Conservation (phyloP, 2,329 filamentous ascomycete species). For the Colletotrichum orchidophilum region DNA sequence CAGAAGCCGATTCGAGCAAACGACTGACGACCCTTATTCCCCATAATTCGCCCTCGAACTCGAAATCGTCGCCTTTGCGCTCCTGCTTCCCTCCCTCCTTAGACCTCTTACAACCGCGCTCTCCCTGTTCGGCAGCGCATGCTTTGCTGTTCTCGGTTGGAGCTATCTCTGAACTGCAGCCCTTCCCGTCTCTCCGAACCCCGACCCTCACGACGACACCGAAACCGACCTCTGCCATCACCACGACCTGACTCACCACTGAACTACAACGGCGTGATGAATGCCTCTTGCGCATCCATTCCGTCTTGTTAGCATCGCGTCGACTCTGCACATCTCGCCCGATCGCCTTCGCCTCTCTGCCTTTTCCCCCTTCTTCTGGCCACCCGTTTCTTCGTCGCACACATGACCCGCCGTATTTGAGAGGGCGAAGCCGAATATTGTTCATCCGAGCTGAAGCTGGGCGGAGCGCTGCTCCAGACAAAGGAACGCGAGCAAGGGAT, state of each 20-base stretch:
- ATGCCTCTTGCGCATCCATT: constrained; percentile 2
- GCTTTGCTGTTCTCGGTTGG: constrained; percentile 8
- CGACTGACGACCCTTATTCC: constrained; percentile 8
- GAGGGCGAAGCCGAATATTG: constrained; percentile 28
- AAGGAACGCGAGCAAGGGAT: background rate
- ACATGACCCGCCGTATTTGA: constrained; percentile 24
- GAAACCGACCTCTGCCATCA: constrained; percentile 1
- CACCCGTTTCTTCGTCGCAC: constrained; percentile 11
- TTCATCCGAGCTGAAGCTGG: constrained; percentile 28
- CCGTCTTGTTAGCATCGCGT: constrained; percentile 8
- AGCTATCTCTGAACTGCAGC: constrained; percentile 7
- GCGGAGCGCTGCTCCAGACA: constrained; percentile 22
- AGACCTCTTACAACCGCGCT: background rate
- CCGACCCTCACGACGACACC: constrained; percentile 14
- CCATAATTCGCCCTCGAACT: background rate
- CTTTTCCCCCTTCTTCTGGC: background rate
- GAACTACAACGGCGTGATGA: constrained; percentile 28
- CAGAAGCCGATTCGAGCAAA: background rate
- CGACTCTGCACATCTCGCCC: background rate
- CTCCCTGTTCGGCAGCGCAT: constrained; percentile 2
- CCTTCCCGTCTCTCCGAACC: constrained; percentile 8
- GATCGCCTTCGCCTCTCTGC: background rate
- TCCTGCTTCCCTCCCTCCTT: background rate
- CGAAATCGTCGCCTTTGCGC: background rate
- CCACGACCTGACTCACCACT: background rate